A percentile compares a stretch with the other conserved stretches of the same genome.
Evolutionary conservation across 129 eudicot species (phyloP).

Genomic region (Saposhnikovia divaricata): DNA sequence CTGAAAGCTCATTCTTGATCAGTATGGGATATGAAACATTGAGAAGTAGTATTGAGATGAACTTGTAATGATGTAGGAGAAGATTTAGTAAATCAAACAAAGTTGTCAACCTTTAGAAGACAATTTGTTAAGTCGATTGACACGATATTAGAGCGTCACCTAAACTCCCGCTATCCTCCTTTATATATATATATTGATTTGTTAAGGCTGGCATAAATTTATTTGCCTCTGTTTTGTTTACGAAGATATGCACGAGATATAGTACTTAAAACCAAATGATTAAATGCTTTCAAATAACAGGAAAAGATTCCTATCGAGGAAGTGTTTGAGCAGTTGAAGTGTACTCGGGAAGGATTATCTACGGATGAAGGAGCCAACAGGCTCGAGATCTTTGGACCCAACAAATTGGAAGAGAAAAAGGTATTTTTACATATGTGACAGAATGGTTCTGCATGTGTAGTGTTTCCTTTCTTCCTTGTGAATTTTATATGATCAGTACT

Average conservation of each 20-base stretch:
- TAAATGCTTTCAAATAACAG: slow-evolving; percentile 15
- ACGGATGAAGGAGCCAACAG: slow-evolving; percentile 41
- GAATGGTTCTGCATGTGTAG: not conserved
- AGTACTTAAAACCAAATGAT: not conserved
- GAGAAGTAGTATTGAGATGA: not conserved
- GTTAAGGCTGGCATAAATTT: not conserved
- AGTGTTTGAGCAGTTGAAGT: slow-evolving; percentile 56
- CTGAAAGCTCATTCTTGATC: too few species aligned
- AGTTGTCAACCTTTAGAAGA: not conserved
- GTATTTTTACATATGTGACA: slow-evolving; percentile 13
- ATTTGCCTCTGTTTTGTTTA: not conserved
- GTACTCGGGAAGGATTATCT: slow-evolving; percentile 51
- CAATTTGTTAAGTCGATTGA: not conserved
- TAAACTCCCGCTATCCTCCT: too few species aligned
- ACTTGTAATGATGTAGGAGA: too few species aligned
- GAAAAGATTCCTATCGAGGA: slow-evolving; percentile 62
- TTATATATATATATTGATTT: too few species aligned
- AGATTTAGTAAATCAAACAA: not conserved
- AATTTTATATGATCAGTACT: not conserved
- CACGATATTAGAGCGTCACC: too few species aligned
- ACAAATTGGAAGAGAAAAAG: slow-evolving; percentile 60
- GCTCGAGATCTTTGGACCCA: slow-evolving; percentile 54
- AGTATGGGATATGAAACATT: too few species aligned
- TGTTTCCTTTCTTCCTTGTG: not conserved
- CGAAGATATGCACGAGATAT: not conserved